phyloP scores from a whole-genome alignment of 805 yeast species.

The Kodamaea neixiangensis region DNA sequence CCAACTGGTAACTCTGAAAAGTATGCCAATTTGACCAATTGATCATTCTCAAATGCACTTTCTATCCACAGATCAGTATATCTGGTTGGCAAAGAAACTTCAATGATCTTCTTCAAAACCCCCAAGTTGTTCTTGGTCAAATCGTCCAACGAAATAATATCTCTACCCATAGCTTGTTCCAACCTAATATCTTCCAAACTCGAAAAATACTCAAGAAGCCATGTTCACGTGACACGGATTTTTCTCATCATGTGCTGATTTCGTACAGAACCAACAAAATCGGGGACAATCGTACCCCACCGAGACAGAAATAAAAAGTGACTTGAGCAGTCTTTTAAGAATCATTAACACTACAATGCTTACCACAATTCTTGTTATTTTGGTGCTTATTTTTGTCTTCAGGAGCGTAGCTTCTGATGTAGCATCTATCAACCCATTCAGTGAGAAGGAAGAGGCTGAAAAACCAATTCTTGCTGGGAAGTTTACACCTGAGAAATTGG shows the following conservation, averaged over 20 bases:
- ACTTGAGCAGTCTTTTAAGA: too few relatives aligned
- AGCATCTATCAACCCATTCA: slow-evolving; percentile 35
- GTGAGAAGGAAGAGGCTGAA: slow-evolving; percentile 20
- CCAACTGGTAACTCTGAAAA: slow-evolving; percentile 83
- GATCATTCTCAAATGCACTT: slow-evolving; percentile 47
- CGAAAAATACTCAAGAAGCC: neutral
- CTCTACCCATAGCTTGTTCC: slow-evolving; percentile 36
- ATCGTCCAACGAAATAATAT: slow-evolving; percentile 54
- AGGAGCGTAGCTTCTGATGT: slow-evolving; percentile 29
- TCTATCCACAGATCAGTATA: slow-evolving; percentile 57
- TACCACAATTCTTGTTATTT: slow-evolving; percentile 31
- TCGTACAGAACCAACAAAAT: neutral
- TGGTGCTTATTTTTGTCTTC: slow-evolving; percentile 33
- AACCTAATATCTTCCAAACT: too few relatives aligned
- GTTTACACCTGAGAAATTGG: slow-evolving; percentile 75
- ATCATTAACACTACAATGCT: slow-evolving; percentile 16
- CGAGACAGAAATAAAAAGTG: neutral
- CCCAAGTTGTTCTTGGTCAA: slow-evolving; percentile 62
- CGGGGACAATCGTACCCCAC: neutral
- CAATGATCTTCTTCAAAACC: slow-evolving; percentile 56
- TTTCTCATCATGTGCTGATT: slow-evolving; percentile 2
- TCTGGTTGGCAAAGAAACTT: slow-evolving; percentile 49
- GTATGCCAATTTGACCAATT: slow-evolving; percentile 59
- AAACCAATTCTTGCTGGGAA: slow-evolving; percentile 44
- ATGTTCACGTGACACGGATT: neutral